phyloP scores from a whole-genome alignment of 768 basidiomycete genomes.

The Amanita fuliginea region DNA sequence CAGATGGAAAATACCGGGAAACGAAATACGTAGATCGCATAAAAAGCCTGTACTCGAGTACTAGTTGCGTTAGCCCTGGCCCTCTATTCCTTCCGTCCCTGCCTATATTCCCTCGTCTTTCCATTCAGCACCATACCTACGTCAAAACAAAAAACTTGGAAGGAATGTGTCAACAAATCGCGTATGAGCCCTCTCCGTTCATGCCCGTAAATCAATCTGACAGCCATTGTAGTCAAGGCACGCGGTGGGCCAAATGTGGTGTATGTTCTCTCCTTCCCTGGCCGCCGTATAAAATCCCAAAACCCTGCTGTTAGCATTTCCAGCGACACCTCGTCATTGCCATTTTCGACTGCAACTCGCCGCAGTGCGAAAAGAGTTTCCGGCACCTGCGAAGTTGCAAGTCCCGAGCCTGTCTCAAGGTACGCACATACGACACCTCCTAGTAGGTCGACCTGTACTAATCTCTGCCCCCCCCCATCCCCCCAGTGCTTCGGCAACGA shows the following conservation, averaged over 20 bases:
- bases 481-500: constrained; percentile 56
- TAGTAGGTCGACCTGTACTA: neutral
- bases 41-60: neutral
- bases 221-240: constrained; percentile 48
- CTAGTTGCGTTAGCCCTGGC: neutral
- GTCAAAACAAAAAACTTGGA: no score
- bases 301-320: constrained; percentile 46
- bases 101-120: no score
- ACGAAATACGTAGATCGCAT: neutral
- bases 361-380: constrained; percentile 51
- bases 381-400: constrained; percentile 48
- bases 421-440: constrained; percentile 20
- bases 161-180: constrained; percentile 66
- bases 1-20: neutral
- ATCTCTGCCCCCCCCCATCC: neutral
- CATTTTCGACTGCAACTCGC: constrained; percentile 64
- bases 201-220: neutral
- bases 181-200: constrained; percentile 41
- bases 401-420: constrained; percentile 43
- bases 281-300: constrained; percentile 4
- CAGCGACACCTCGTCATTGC: constrained; percentile 66
- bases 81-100: neutral
- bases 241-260: constrained; percentile 61
- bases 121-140: neutral
- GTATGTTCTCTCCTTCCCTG: constrained; percentile 26